A percentile compares a stretch with the other conserved stretches of the same genome.
These are phyloP conservation scores for Cladobotryum protrusum DNA, from an alignment of 2,329 filamentous ascomycete genomes.

Conservation along the genomic window DNA sequence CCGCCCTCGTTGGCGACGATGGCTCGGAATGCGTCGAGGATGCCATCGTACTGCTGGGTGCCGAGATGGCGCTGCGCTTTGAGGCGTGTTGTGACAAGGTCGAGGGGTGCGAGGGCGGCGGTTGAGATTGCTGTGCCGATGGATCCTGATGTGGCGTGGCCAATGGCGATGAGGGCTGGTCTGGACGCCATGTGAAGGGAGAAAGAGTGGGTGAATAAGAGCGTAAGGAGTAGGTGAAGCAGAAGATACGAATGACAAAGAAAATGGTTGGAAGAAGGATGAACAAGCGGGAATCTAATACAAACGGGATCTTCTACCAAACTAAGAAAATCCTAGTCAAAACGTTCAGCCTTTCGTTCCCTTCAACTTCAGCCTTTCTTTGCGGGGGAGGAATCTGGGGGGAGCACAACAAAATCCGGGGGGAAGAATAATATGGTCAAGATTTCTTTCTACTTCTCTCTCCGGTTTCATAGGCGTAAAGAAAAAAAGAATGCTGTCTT, in stretches of 20 bases:
- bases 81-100: slow-evolving; percentile 73
- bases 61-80: slow-evolving; percentile 65
- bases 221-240: too few relatives aligned
- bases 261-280: neutral
- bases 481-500: too few relatives aligned
- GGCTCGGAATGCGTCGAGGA: slow-evolving; percentile 62
- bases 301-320: too few relatives aligned
- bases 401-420: too few relatives aligned
- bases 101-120: slow-evolving; percentile 71
- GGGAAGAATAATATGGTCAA: too few relatives aligned
- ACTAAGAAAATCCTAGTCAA: too few relatives aligned
- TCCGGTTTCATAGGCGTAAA: too few relatives aligned
- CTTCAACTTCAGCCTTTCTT: too few relatives aligned
- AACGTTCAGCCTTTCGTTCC: too few relatives aligned
- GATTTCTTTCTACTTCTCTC: too few relatives aligned
- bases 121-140: slow-evolving; percentile 74
- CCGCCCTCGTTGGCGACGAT: slow-evolving; percentile 71
- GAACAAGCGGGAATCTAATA: neutral
- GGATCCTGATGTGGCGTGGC: slow-evolving; percentile 76
- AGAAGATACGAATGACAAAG: neutral
- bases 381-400: too few relatives aligned
- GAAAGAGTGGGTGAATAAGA: neutral
- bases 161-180: slow-evolving; percentile 60
- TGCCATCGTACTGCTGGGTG: slow-evolving; percentile 52
- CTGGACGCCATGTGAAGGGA: slow-evolving; percentile 26